These are phyloP conservation scores for Tremella mesenterica DNA, from an alignment of 768 basidiomycete species.

Conservation along the genomic window DNA sequence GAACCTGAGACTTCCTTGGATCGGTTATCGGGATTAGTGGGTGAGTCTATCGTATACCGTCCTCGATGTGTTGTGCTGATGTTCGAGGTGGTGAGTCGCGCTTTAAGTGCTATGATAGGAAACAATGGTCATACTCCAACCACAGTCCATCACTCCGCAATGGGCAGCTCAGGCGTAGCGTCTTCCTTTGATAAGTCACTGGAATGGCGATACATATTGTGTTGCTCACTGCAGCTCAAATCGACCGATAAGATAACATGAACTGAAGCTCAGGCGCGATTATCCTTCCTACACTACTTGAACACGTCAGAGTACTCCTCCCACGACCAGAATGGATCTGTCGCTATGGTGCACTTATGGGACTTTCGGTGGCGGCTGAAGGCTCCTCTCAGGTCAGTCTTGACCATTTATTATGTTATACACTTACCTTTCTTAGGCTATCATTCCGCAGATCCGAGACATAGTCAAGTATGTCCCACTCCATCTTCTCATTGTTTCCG, in stretches of 20 bases:
- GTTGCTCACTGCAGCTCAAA: no score
- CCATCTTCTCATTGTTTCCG: no score
- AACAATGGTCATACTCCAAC: no score
- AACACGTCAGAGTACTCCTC: conserved; percentile 73
- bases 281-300: conserved; percentile 73
- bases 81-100: no score
- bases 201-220: no score
- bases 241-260: no score
- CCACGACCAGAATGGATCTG: conserved; percentile 73
- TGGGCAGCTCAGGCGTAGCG: no score
- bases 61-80: conserved; percentile 43
- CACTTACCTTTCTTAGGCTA: no score
- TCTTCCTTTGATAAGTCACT: no score
- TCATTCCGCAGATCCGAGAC: conserved; percentile 72
- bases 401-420: conserved; percentile 50
- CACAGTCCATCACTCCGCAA: no score
- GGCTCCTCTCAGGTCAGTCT: conserved; percentile 45
- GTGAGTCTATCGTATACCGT: background rate
- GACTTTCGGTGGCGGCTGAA: conserved; percentile 75
- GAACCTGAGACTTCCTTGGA: conserved; percentile 78
- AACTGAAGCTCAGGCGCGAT: no score
- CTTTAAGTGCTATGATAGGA: no score
- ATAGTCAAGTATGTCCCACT: conserved; percentile 59
- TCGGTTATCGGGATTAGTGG: conserved; percentile 65
- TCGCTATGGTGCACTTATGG: conserved; percentile 77